Percentiles rank a stretch among this genome's conserved stretches.
Conservation (phyloP, 176 grass and related monocot genomes). For the Tillandsia leiboldiana region DNA sequence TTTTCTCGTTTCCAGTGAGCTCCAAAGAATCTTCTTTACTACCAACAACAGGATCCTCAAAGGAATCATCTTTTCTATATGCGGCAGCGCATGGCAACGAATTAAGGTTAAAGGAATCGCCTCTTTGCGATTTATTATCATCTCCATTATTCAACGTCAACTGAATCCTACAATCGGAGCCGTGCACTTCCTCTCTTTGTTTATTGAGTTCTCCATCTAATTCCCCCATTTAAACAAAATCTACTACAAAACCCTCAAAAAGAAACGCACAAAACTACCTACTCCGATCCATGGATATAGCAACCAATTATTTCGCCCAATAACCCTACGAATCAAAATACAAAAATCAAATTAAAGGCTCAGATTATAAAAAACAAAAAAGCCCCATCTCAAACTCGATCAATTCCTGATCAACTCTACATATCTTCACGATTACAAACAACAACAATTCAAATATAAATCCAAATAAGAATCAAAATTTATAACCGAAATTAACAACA, state of each 20-base stretch:
- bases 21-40: slow-evolving; percentile 1
- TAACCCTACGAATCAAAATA: background rate
- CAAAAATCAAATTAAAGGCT: background rate
- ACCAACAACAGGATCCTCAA: background rate
- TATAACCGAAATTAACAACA: too few species aligned
- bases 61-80: background rate
- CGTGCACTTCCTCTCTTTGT: background rate
- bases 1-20: background rate
- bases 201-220: background rate
- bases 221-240: slow-evolving; percentile 18
- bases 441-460: too few species aligned
- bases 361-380: background rate
- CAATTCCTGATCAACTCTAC: background rate
- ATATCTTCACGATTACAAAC: background rate
- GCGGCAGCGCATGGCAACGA: slow-evolving; percentile 14
- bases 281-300: too few species aligned
- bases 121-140: slow-evolving; percentile 18
- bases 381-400: background rate
- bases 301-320: background rate
- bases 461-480: too few species aligned
- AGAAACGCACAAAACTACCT: too few species aligned
- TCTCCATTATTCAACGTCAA: background rate
- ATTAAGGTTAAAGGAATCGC: slow-evolving; percentile 49
- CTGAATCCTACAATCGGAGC: background rate
- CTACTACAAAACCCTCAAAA: background rate